Evolutionary conservation across 192 early-diverging fungal genomes (phyloP), one percentile per base, ranked within the genome.

Genomic region (Coemansia sp.): DNA sequence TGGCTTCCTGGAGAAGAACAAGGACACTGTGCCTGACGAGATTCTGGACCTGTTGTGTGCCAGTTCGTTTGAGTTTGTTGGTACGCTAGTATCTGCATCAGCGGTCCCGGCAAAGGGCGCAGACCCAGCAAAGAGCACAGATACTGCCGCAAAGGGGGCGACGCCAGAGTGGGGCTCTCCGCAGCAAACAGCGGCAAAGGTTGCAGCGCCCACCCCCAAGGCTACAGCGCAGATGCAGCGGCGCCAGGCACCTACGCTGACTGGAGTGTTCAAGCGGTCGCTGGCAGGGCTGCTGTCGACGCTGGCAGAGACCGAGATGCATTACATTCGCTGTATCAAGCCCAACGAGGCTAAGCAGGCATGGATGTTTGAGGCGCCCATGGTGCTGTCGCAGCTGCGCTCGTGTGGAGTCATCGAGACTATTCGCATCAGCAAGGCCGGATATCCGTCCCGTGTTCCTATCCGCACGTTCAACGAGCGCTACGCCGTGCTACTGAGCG

Each of bases 351-450:
- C 87, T 48, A 97, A 98, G 72, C 83, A 84, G 6, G 88, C 94
- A 2, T 97, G 95, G 87, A 81, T 68, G 27, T 97, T 97, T 66
- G 93, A 97, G 70, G 88, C 94, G n/a, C 87, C 85, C 14, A 95
- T 96, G 92, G 94, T 97, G 23, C 82, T 98, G 10, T 82, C 88
- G 24, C 97, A 98, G 82, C 76, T 98, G 59, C 89, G 96, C 56
- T 95, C 96, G 37, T 98, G 96, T 73, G 97, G 97, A 85, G 97
- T 99, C 23, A 80, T 99, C 29, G 97, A 99, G 85, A 98, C 96
- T 10, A 99, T 99, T 76, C 92, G 95, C 32, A 99, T 99, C 83
- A 91, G 88, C 75, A 94, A 93, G 75, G 96, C 96, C 11, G 97
- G 97, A 35, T 99, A 98, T 68, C 97, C 97, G 17, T 91, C 91